Evolutionary conservation across 345 rosid genomes (phyloP).

Genomic region (Pugionium dolabratum): DNA sequence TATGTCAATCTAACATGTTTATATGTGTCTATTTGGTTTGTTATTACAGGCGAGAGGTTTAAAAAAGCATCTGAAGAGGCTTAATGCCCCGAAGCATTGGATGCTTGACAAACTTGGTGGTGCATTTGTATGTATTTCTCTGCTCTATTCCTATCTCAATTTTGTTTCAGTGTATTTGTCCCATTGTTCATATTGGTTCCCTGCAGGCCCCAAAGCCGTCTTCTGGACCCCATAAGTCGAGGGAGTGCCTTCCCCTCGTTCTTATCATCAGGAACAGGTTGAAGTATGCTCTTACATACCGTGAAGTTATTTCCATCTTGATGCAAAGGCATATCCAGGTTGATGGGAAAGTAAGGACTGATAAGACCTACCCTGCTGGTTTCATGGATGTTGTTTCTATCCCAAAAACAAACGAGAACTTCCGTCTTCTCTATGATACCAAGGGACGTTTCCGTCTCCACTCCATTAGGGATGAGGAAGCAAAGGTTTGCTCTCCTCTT

Average conservation of each 20-base stretch:
- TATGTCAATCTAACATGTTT: neutral
- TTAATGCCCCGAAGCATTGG: conserved; percentile 89
- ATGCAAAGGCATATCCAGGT: conserved; percentile 21
- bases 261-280: conserved; percentile 54
- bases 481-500: conserved; percentile 18
- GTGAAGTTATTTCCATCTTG: conserved; percentile 47
- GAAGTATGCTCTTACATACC: conserved; percentile 59
- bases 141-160: neutral
- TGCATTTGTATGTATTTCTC: conserved; percentile 36
- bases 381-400: conserved; percentile 45
- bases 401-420: conserved; percentile 40
- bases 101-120: conserved; percentile 53
- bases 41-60: conserved; percentile 71
- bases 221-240: conserved; percentile 46
- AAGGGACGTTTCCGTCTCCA: conserved; percentile 44
- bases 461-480: conserved; percentile 42
- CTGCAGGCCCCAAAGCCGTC: conserved; percentile 43
- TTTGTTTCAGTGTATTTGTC: neutral
- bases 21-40: neutral
- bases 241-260: conserved; percentile 42
- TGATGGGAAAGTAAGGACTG: conserved; percentile 43
- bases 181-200: neutral
- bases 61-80: conserved; percentile 90
- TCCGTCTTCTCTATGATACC: conserved; percentile 46
- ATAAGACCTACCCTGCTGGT: conserved; percentile 43